phyloP scores from a whole-genome alignment of 2,329 filamentous ascomycete species.

The Ciborinia camelliae region DNA sequence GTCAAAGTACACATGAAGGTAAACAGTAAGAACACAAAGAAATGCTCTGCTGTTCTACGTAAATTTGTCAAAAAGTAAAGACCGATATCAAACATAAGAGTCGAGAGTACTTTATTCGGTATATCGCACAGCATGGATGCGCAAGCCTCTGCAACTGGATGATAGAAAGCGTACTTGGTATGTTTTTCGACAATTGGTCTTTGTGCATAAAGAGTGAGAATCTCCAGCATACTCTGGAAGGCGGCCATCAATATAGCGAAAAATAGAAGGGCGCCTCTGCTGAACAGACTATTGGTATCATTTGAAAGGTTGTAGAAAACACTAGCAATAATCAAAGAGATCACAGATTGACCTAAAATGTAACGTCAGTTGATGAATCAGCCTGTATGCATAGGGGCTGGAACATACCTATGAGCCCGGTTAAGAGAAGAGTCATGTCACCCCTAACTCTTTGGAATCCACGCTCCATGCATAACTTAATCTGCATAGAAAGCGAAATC shows the following conservation, averaged over 20 bases:
- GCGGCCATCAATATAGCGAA: slow-evolving; percentile 66
- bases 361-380: neutral
- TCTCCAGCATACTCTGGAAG: slow-evolving; percentile 61
- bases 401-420: slow-evolving; percentile 36
- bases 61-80: slow-evolving; percentile 88
- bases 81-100: slow-evolving; percentile 71
- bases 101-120: slow-evolving; percentile 76
- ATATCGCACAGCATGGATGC: slow-evolving; percentile 61
- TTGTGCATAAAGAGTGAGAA: slow-evolving; percentile 82
- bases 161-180: slow-evolving; percentile 79
- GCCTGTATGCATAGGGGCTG: neutral
- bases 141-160: slow-evolving; percentile 78
- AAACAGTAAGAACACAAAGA: slow-evolving; percentile 83
- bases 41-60: slow-evolving; percentile 66
- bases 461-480: slow-evolving; percentile 75
- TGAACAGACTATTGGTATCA: slow-evolving; percentile 56
- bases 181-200: slow-evolving; percentile 92
- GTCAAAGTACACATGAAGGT: slow-evolving; percentile 68
- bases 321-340: slow-evolving; percentile 60
- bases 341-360: slow-evolving; percentile 37
- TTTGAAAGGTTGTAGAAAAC: slow-evolving; percentile 61
- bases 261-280: slow-evolving; percentile 62
- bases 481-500: slow-evolving; percentile 70
- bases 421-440: slow-evolving; percentile 67
- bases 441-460: slow-evolving; percentile 74